Conservation (phyloP, 2,329 filamentous ascomycete genomes). For the Fusarium xylarioides region DNA sequence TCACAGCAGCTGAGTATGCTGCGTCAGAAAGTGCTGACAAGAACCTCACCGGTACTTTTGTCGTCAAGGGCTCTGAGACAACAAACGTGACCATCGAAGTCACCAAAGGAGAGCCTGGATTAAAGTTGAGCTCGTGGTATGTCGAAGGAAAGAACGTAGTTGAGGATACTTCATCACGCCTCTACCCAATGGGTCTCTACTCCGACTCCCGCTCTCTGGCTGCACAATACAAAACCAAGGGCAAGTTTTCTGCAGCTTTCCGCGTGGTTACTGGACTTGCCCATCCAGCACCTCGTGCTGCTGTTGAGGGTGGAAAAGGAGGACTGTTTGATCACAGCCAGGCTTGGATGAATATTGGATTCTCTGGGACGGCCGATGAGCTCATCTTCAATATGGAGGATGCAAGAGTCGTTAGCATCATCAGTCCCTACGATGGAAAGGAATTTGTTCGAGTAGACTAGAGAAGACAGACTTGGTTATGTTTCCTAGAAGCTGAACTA, state of each 20-base stretch:
- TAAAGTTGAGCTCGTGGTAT: constrained; percentile 6
- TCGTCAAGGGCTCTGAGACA: not conserved
- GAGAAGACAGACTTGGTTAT: not conserved
- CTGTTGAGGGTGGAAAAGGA: not conserved
- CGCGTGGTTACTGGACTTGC: not conserved
- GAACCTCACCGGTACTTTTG: constrained; percentile 31
- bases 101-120: constrained; percentile 18
- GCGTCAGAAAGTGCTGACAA: constrained; percentile 28
- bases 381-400: constrained; percentile 2
- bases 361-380: not conserved
- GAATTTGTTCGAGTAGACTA: not conserved
- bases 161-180: not conserved
- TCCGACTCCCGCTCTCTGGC: not conserved
- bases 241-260: not conserved
- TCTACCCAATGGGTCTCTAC: not conserved
- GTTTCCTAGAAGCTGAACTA: not conserved
- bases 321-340: not conserved
- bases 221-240: not conserved
- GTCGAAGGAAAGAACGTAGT: not conserved
- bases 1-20: constrained; percentile 34
- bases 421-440: not conserved
- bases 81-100: constrained; percentile 34
- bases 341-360: constrained; percentile 2
- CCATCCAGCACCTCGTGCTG: not conserved
- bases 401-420: not conserved